Percentiles rank a stretch among this genome's conserved stretches.
Conservation (phyloP, 768 basidiomycete genomes). For the Tylopilus balloui region DNA sequence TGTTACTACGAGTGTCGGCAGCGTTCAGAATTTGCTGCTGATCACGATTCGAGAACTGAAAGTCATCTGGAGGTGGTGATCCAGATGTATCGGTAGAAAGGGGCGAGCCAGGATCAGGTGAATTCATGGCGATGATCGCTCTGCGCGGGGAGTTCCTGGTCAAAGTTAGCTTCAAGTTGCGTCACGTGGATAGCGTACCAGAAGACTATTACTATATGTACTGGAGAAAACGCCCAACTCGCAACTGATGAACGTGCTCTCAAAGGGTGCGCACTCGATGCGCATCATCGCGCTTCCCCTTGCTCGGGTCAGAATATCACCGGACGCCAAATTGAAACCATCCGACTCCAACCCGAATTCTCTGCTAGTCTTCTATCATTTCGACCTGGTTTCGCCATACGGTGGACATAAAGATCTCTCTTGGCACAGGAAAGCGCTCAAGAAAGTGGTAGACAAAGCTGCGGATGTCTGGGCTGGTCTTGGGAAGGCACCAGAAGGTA, state of each 20-base stretch:
- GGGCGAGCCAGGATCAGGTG: conserved; percentile 36
- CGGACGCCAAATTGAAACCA: conserved; percentile 6
- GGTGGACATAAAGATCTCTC: conserved; percentile 33
- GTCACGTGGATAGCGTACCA: too few species aligned
- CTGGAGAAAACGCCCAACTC: neutral
- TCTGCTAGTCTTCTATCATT: conserved; percentile 42
- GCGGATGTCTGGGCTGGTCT: conserved; percentile 58
- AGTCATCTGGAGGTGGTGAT: conserved; percentile 36
- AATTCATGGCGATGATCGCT: conserved; percentile 28
- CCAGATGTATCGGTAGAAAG: conserved; percentile 36
- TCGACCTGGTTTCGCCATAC: conserved; percentile 26
- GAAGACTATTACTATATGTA: too few species aligned
- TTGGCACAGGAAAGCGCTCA: conserved; percentile 28
- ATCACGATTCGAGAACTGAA: conserved; percentile 29
- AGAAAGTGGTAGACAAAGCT: conserved; percentile 50
- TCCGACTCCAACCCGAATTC: conserved; percentile 10
- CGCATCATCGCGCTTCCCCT: conserved; percentile 49
- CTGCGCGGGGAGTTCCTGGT: neutral
- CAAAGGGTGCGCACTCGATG: conserved; percentile 29
- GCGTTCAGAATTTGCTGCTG: conserved; percentile 22
- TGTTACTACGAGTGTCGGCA: conserved; percentile 20
- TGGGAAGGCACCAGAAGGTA: conserved; percentile 58
- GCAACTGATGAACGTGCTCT: conserved; percentile 15
- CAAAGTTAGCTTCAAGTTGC: neutral
- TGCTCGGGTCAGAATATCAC: conserved; percentile 19